phyloP scores from a whole-genome alignment of 2,329 filamentous ascomycete species.

The Diaporthe caulivora region DNA sequence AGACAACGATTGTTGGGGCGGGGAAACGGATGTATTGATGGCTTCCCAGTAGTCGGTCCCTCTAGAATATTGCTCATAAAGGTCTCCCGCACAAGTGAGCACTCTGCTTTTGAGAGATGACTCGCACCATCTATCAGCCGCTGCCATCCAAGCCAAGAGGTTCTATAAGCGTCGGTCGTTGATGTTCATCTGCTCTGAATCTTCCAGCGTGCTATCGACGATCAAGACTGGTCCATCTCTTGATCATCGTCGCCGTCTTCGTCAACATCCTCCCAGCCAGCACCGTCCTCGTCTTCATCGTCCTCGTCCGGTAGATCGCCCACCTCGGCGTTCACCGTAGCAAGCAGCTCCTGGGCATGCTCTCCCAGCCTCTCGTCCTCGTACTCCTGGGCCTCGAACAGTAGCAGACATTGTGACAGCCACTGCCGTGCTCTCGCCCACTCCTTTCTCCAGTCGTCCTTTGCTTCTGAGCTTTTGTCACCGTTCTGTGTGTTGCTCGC shows the following conservation, averaged over 20 bases:
- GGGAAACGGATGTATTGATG: background rate
- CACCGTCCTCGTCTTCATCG: conserved; percentile 67
- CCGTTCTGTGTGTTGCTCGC: conserved; percentile 45
- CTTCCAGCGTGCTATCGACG: background rate
- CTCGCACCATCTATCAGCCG: background rate
- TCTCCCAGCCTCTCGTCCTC: conserved; percentile 84
- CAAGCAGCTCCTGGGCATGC: conserved; percentile 79
- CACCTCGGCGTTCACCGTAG: conserved; percentile 72
- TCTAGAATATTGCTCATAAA: background rate
- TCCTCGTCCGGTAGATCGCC: conserved; percentile 65
- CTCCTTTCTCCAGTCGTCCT: conserved; percentile 67
- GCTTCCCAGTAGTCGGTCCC: background rate
- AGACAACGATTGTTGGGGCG: background rate
- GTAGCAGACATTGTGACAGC: conserved; percentile 82
- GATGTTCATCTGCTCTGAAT: background rate
- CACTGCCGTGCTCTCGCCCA: conserved; percentile 84
- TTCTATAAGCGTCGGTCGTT: background rate
- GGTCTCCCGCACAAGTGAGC: background rate
- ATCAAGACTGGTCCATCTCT: conserved; percentile 62
- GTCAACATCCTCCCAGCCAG: conserved; percentile 58
- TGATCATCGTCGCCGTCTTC: conserved; percentile 64
- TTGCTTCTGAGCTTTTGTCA: conserved; percentile 50
- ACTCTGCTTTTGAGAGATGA: background rate
- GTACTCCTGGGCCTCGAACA: conserved; percentile 85
- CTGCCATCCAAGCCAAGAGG: background rate